phyloP scores from a whole-genome alignment of 345 rosid genomes.

The Brassica nigra region DNA sequence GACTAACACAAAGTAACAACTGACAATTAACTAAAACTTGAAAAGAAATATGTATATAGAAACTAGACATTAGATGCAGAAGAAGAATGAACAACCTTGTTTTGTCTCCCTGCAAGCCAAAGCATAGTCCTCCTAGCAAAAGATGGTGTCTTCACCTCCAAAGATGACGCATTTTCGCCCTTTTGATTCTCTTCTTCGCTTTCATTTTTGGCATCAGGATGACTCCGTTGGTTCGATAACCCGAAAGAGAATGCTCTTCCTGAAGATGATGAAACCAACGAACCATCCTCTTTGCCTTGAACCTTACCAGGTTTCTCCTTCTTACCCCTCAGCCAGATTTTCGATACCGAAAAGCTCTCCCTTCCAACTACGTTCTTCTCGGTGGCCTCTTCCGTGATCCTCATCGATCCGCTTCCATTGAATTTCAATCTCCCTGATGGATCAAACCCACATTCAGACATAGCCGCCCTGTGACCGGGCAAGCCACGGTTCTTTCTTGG shows the following conservation, averaged over 20 bases:
- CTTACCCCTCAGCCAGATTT: constrained; percentile 80
- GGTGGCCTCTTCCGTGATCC: constrained; percentile 25
- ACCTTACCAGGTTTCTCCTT: constrained; percentile 50
- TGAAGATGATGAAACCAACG: constrained; percentile 41
- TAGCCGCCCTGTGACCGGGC: constrained; percentile 63
- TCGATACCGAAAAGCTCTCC: constrained; percentile 53
- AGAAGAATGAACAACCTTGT: constrained; percentile 87
- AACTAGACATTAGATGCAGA: constrained; percentile 49
- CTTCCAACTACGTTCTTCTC: constrained; percentile 38
- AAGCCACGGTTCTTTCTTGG: constrained; percentile 39
- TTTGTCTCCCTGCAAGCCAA: constrained; percentile 88
- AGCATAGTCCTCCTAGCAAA: constrained; percentile 90
- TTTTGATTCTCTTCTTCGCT: constrained; percentile 34
- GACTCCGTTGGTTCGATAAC: constrained; percentile 27
- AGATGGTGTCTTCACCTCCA: constrained; percentile 67
- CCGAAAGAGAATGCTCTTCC: constrained; percentile 65
- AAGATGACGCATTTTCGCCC: constrained; percentile 31
- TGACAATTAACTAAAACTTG: background rate
- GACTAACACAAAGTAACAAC: constrained; percentile 26
- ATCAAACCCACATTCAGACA: constrained; percentile 48
- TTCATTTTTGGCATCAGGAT: constrained; percentile 21
- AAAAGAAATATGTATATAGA: background rate
- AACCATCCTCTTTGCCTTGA: constrained; percentile 29
- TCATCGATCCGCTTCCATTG: constrained; percentile 34
- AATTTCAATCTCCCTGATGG: constrained; percentile 62